These are phyloP conservation scores for Annulohypoxylon bovei DNA, from an alignment of 495 filamentous ascomycete genomes.

Conservation along the genomic window DNA sequence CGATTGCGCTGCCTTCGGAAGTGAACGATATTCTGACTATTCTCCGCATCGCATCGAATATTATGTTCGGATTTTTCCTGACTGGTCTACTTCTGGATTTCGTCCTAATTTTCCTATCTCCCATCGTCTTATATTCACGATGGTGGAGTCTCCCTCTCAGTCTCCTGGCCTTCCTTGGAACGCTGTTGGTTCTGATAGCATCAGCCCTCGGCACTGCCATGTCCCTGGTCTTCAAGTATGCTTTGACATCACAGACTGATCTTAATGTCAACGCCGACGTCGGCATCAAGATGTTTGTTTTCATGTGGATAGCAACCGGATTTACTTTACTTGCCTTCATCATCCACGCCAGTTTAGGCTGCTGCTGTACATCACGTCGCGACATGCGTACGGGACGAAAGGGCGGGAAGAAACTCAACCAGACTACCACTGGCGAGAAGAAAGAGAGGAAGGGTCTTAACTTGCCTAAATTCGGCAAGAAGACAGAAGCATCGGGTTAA, in stretches of 20 bases:
- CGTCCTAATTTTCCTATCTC: slow-evolving; percentile 60
- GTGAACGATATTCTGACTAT: slow-evolving; percentile 77
- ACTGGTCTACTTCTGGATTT: slow-evolving; percentile 72
- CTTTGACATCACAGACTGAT: slow-evolving; percentile 68
- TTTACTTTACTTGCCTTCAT: slow-evolving; percentile 74
- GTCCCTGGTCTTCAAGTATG: slow-evolving; percentile 79
- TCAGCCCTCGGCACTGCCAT: slow-evolving; percentile 81
- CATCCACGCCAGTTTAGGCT: slow-evolving; percentile 76
- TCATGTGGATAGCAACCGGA: slow-evolving; percentile 85
- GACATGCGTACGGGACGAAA: slow-evolving; percentile 66
- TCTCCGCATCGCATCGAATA: slow-evolving; percentile 78
- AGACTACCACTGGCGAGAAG: slow-evolving; percentile 15
- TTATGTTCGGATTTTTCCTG: slow-evolving; percentile 93
- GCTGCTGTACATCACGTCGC: slow-evolving; percentile 71
- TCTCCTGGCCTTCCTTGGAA: slow-evolving; percentile 72
- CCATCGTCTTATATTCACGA: slow-evolving; percentile 54
- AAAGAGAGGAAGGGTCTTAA: slow-evolving; percentile 17
- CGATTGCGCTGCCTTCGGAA: slow-evolving; percentile 79
- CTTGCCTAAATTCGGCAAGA: slow-evolving; percentile 23
- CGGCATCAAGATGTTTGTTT: slow-evolving; percentile 80
- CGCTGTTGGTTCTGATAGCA: slow-evolving; percentile 73
- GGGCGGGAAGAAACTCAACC: slow-evolving; percentile 39
- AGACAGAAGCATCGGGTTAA: slow-evolving; percentile 20
- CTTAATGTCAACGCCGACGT: slow-evolving; percentile 80
- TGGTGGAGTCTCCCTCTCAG: slow-evolving; percentile 58